phyloP scores from a whole-genome alignment of 2,329 filamentous ascomycete species.

The Talaromyces sp. region DNA sequence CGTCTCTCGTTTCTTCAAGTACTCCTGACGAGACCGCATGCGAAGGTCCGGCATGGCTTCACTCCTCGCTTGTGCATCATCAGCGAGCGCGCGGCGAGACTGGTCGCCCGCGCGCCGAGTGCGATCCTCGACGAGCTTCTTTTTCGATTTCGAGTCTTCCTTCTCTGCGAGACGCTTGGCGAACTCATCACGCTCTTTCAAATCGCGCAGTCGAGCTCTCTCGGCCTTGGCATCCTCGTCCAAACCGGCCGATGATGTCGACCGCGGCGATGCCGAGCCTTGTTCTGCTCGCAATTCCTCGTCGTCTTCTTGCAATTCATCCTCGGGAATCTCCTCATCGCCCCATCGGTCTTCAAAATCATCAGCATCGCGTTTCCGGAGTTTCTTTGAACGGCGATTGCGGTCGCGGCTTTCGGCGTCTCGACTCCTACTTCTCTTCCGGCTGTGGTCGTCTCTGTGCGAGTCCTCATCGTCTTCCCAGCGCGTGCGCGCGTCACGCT shows the following conservation, averaged over 20 bases:
- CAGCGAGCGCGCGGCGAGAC: conserved; percentile 58
- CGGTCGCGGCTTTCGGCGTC: conserved; percentile 35
- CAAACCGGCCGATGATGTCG: conserved; percentile 43
- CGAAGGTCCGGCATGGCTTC: conserved; percentile 76
- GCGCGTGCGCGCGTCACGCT: conserved; percentile 9
- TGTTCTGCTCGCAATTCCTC: conserved; percentile 47
- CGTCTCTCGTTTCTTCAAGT: conserved; percentile 85
- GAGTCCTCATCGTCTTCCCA: conserved; percentile 10
- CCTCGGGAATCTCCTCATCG: conserved; percentile 57
- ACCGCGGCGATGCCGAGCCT: conserved; percentile 31
- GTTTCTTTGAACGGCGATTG: conserved; percentile 45
- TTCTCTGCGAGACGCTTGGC: conserved; percentile 68
- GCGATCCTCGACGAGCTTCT: conserved; percentile 60
- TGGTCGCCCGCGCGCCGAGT: conserved; percentile 55
- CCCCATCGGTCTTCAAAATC: conserved; percentile 77
- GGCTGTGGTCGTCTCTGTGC: conserved; percentile 19
- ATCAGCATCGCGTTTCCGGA: conserved; percentile 44
- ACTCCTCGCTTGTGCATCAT: conserved; percentile 61
- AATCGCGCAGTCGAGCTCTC: conserved; percentile 58
- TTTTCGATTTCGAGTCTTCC: conserved; percentile 60
- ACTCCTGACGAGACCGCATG: conserved; percentile 81
- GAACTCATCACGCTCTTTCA: conserved; percentile 72
- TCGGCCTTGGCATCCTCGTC: conserved; percentile 58
- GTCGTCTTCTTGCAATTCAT: conserved; percentile 33
- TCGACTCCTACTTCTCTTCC: conserved; percentile 33